Evolutionary conservation across 768 basidiomycete genomes (phyloP), one percentile per base, ranked within the genome.

Genomic region (Auricularia auricula-judae): DNA sequence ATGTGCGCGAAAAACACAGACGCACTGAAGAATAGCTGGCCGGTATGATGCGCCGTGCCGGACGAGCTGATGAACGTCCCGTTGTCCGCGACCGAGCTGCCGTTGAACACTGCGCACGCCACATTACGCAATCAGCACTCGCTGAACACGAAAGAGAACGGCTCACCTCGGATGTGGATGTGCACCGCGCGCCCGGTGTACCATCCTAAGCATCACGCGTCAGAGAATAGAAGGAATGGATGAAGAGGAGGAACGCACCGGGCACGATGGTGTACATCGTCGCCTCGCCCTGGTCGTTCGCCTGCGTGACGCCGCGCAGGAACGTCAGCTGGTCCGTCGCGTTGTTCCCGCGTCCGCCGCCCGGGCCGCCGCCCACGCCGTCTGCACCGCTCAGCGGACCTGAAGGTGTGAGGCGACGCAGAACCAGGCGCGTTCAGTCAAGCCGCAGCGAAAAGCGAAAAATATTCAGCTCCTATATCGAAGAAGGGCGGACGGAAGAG

Each of bases 241-340:
- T 7, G 12, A 14, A 14, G 12, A 42, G 39, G 8, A 42, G 12
- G 12, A 14, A 0, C 39, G 39, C 39, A 42, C 39, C 63, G 35
- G 63, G 63, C n/a, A 64, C 63, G 33, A 59, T 58, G 54, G 54
- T 59, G 5, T 39, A 58, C 54, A 64, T 58, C 3, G 54, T 58
- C 34, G 63, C 63, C 18, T 59, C 58, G 36, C 63, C 63, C 23
- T 59, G 21, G 0, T 60, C 63, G 34, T 64, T 53, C n/a, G 63
- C 58, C 36, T 58, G 44, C 23, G 39, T 54, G 36, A 64, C 58
- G 42, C 63, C 63, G 56, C 63, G 63, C 12, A 64, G 53, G 63
- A 64, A 64, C 12, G 63, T 64, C 7, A 59, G 23, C 16, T 59
- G 14, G 29, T 59, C 56, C 56, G 56, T 33, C 12, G 56, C 56